Conservation (phyloP, 2,329 filamentous ascomycete species). For the Aureobasidium namibiae region DNA sequence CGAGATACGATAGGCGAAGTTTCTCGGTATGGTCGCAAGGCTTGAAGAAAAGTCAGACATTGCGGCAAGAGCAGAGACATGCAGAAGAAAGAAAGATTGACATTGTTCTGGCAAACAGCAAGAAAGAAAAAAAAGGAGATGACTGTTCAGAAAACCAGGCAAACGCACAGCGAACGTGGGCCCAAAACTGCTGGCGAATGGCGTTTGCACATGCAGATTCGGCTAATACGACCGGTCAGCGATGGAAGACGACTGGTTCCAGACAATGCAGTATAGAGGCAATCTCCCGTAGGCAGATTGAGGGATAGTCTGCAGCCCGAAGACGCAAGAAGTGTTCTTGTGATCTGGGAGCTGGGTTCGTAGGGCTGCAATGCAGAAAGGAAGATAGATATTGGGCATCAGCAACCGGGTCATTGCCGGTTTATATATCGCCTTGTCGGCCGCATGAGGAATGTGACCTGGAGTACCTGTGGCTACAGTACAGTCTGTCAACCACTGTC, state of each 20-base stretch:
- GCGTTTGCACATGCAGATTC: constrained; percentile 13
- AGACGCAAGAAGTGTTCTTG: not conserved
- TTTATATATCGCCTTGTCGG: not conserved
- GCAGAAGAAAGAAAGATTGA: constrained; percentile 5
- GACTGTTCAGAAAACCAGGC: constrained; percentile 11
- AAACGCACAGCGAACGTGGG: constrained; percentile 10
- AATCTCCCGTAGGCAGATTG: not conserved
- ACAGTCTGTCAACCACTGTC: not conserved
- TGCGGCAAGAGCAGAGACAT: constrained; percentile 1
- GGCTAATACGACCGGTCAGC: constrained; percentile 12
- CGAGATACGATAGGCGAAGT: not conserved
- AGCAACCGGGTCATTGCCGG: not conserved
- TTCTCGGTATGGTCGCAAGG: not conserved
- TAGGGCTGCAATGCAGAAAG: constrained; percentile 9
- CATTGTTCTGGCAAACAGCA: not conserved
- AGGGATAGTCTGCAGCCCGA: not conserved
- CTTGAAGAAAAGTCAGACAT: constrained; percentile 10
- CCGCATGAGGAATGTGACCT: constrained; percentile 4
- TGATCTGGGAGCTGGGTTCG: not conserved
- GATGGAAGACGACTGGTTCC: not conserved
- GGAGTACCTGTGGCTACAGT: not conserved
- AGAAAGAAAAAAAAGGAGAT: not conserved
- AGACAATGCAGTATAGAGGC: not conserved
- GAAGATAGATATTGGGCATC: constrained; percentile 6
- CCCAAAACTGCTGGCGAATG: constrained; percentile 13